A percentile compares a stretch with the other conserved stretches of the same genome.
phyloP scores from a whole-genome alignment of 768 basidiomycete species.

The Filobasidium floriforme region DNA sequence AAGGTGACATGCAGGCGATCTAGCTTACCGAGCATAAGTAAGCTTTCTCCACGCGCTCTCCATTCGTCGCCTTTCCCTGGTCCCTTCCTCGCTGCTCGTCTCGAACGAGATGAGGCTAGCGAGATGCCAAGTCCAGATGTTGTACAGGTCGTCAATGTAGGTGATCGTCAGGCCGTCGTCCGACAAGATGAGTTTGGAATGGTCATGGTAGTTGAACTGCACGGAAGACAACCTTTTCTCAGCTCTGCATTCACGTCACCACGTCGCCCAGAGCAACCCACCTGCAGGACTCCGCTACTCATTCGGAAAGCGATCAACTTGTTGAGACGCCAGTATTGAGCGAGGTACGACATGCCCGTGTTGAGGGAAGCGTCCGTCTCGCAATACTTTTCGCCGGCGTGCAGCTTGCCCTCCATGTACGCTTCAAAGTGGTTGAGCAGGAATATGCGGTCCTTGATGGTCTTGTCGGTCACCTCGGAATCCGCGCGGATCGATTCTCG shows the following conservation, averaged over 20 bases:
- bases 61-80: slow-evolving; percentile 19
- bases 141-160: slow-evolving; percentile 84
- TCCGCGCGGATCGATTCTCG: slow-evolving; percentile 49
- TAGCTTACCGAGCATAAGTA: slow-evolving; percentile 15
- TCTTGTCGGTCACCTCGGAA: slow-evolving; percentile 58
- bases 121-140: slow-evolving; percentile 64
- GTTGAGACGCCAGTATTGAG: slow-evolving; percentile 93
- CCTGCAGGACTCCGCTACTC: slow-evolving; percentile 93
- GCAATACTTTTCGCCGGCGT: slow-evolving; percentile 74
- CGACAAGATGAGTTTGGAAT: slow-evolving; percentile 86
- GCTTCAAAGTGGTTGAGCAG: slow-evolving; percentile 86
- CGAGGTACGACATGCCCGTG: slow-evolving; percentile 89
- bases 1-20: neutral
- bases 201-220: slow-evolving; percentile 98
- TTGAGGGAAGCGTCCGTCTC: slow-evolving; percentile 61
- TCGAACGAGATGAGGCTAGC: slow-evolving; percentile 56
- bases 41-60: slow-evolving; percentile 18
- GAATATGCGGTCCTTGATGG: slow-evolving; percentile 83
- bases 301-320: slow-evolving; percentile 93
- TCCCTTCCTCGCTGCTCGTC: neutral
- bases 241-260: neutral
- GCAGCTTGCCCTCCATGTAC: slow-evolving; percentile 86
- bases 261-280: slow-evolving; percentile 43
- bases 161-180: slow-evolving; percentile 69
- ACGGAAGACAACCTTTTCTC: slow-evolving; percentile 10